Percentiles rank a stretch among this genome's conserved stretches.
These are phyloP conservation scores for Backusella australiensis DNA, from an alignment of 192 early-diverging fungal genomes.

Conservation along the genomic window DNA sequence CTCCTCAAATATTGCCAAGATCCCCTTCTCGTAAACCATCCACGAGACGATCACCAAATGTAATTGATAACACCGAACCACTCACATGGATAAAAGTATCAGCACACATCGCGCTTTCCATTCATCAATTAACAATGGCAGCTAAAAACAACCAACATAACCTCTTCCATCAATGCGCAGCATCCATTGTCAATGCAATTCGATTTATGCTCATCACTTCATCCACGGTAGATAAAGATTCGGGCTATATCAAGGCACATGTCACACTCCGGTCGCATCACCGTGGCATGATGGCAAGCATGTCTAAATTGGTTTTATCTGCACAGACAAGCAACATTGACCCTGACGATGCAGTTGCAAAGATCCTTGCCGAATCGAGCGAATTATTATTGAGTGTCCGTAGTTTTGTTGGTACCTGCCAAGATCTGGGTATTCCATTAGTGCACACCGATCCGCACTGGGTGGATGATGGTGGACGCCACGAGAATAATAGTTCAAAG, in stretches of 20 bases:
- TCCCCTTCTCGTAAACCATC: conserved; percentile 20
- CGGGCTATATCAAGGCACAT: conserved; percentile 64
- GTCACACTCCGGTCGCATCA: conserved; percentile 68
- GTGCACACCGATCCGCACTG: conserved; percentile 44
- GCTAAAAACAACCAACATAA: conserved; percentile 51
- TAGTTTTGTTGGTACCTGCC: conserved; percentile 59
- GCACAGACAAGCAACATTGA: conserved; percentile 65
- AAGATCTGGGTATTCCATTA: conserved; percentile 34
- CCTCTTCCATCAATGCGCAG: conserved; percentile 55
- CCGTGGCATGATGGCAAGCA: conserved; percentile 72
- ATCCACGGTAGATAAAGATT: conserved; percentile 67
- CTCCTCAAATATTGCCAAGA: conserved; percentile 15
- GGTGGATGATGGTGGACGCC: not conserved
- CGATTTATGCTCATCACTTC: conserved; percentile 86
- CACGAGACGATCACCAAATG: not conserved
- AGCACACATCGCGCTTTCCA: conserved; percentile 45
- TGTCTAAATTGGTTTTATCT: conserved; percentile 82
- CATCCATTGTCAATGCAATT: conserved; percentile 74
- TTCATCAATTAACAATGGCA: conserved; percentile 52
- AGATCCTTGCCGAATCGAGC: conserved; percentile 69
- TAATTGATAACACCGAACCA: conserved; percentile 28
- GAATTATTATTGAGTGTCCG: conserved; percentile 76
- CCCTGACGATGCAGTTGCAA: conserved; percentile 43
- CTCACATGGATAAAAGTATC: conserved; percentile 56
- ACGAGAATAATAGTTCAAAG: not conserved